Conservation (phyloP, 106 monocot genomes). For the Gastrodia elata region DNA sequence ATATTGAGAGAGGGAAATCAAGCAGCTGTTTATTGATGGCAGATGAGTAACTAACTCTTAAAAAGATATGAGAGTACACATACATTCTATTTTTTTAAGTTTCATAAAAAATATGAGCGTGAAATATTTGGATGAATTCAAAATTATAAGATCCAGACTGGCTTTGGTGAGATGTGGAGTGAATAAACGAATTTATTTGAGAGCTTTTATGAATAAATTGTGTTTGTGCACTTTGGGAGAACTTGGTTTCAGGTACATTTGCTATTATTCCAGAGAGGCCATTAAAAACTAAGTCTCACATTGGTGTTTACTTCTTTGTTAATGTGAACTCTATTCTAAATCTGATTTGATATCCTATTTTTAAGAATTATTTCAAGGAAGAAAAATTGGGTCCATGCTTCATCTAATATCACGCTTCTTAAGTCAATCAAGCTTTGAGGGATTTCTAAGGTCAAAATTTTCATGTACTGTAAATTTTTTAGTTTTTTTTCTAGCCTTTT, state of each 20-base stretch:
- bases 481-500: too few relatives aligned
- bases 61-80: neutral
- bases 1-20: neutral
- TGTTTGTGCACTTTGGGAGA: neutral
- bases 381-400: too few relatives aligned
- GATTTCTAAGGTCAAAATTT: too few relatives aligned
- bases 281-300: neutral
- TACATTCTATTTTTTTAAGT: neutral
- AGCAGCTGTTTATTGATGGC: neutral
- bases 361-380: too few relatives aligned
- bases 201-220: neutral
- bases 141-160: neutral
- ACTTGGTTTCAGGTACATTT: neutral
- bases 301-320: too few relatives aligned
- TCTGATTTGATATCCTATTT: too few relatives aligned
- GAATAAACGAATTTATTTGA: neutral
- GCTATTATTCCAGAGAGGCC: neutral
- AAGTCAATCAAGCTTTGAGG: too few relatives aligned
- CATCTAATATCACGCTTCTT: too few relatives aligned
- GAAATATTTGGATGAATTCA: neutral
- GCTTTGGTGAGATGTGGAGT: neutral
- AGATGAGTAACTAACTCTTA: too few relatives aligned
- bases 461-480: too few relatives aligned
- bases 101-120: neutral
- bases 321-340: too few relatives aligned